These are phyloP conservation scores for Lonicera japonica DNA, from an alignment of 129 eudicot species.

Conservation along the genomic window DNA sequence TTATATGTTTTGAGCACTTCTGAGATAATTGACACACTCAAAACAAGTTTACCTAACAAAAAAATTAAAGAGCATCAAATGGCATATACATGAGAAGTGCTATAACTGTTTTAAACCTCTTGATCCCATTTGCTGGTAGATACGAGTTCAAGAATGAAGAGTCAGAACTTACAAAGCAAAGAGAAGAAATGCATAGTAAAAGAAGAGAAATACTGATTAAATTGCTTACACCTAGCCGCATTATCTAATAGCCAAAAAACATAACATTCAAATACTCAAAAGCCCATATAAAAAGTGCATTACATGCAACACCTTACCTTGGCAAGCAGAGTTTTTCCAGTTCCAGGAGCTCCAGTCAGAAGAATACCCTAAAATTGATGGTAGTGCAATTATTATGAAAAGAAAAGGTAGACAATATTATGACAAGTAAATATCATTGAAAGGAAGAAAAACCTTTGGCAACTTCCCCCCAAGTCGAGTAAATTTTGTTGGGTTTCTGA, in stretches of 20 bases:
- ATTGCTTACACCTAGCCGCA: background rate
- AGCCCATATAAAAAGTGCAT: background rate
- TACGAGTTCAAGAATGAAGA: too few relatives aligned
- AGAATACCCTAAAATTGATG: conserved; percentile 76
- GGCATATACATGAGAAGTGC: background rate
- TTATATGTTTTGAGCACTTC: background rate
- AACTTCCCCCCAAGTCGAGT: conserved; percentile 94
- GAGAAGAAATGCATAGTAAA: too few relatives aligned
- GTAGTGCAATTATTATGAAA: background rate
- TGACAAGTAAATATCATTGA: too few relatives aligned
- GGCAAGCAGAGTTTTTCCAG: conserved; percentile 96
- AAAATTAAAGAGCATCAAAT: background rate
- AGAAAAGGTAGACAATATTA: background rate
- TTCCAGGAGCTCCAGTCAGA: conserved; percentile 97
- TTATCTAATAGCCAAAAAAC: background rate
- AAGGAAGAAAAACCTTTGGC: conserved; percentile 59
- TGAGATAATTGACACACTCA: background rate
- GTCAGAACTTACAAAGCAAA: too few relatives aligned
- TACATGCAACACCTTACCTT: conserved; percentile 45
- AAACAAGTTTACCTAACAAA: background rate
- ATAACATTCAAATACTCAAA: background rate
- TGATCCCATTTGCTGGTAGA: too few relatives aligned
- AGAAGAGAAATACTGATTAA: too few relatives aligned
- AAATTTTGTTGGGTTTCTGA: conserved; percentile 82
- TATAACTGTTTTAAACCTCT: background rate